Conservation (phyloP, 768 basidiomycete genomes). For the Hirschioporus abietinus region DNA sequence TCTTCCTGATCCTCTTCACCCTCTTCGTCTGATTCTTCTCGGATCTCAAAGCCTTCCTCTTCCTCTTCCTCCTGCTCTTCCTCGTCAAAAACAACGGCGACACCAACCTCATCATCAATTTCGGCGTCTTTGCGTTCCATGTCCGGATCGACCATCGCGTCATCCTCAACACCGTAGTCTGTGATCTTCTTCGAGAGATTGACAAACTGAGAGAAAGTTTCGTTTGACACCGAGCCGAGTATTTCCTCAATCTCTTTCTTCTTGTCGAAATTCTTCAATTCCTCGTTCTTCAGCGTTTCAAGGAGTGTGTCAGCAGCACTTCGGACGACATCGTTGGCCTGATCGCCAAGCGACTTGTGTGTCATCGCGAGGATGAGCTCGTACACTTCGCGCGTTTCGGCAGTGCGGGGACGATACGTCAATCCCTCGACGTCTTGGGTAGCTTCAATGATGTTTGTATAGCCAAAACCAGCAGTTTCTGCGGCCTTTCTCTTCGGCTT, state of each 20-base stretch:
- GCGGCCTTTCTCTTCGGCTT: slow-evolving; percentile 54
- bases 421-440: slow-evolving; percentile 92
- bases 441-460: slow-evolving; percentile 89
- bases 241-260: slow-evolving; percentile 87
- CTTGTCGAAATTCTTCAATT: slow-evolving; percentile 93
- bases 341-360: slow-evolving; percentile 83
- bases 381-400: slow-evolving; percentile 92
- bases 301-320: slow-evolving; percentile 92
- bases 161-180: slow-evolving; percentile 89
- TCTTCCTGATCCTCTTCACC: slow-evolving; percentile 54
- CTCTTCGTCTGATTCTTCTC: slow-evolving; percentile 75
- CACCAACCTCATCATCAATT: slow-evolving; percentile 95
- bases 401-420: slow-evolving; percentile 87
- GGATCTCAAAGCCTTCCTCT: slow-evolving; percentile 82
- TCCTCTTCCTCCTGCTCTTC: slow-evolving; percentile 92
- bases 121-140: slow-evolving; percentile 78
- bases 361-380: slow-evolving; percentile 83
- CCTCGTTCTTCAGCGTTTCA: slow-evolving; percentile 83
- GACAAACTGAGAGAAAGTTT: slow-evolving; percentile 78
- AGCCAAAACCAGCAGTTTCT: slow-evolving; percentile 67
- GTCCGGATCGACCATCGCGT: slow-evolving; percentile 71
- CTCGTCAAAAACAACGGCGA: slow-evolving; percentile 96
- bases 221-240: slow-evolving; percentile 60
- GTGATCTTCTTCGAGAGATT: slow-evolving; percentile 91
- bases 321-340: slow-evolving; percentile 92